Evolutionary conservation across 75 land plant species (phyloP).

Genomic region (Picea glauca): DNA sequence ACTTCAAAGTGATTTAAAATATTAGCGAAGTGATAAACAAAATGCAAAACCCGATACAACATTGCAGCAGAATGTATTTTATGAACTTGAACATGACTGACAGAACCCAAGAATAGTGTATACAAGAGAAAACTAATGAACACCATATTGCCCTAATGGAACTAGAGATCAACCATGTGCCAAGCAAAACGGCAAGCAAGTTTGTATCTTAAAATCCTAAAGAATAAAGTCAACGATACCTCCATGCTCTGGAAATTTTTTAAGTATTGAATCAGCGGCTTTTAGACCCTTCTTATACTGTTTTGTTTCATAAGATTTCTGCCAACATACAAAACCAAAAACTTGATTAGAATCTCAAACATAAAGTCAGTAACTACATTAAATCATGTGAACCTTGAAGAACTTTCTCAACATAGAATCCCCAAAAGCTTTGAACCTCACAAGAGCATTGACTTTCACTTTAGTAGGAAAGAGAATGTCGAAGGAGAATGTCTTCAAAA

Average conservation of each 20-base stretch:
- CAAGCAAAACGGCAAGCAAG: neutral
- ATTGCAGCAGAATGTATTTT: neutral
- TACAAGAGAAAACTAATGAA: neutral
- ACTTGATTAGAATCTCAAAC: neutral
- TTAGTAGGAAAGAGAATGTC: neutral
- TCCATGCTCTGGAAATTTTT: slow-evolving; percentile 96
- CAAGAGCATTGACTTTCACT: neutral
- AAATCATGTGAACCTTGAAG: neutral
- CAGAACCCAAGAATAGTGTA: neutral
- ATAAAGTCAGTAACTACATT: neutral
- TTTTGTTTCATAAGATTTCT: slow-evolving; percentile 99
- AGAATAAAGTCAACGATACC: slow-evolving; percentile 40
- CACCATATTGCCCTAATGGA: neutral
- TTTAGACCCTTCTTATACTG: slow-evolving; percentile 98
- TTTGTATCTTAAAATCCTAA: neutral
- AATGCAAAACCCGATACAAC: neutral
- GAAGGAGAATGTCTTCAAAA: neutral
- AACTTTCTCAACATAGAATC: neutral
- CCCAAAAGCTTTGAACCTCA: neutral
- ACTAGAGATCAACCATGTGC: neutral
- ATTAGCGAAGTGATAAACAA: neutral
- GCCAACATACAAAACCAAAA: slow-evolving; percentile 10
- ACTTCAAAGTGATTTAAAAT: neutral
- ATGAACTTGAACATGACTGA: neutral
- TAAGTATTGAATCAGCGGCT: slow-evolving; percentile 93